Conservation (phyloP, 805 yeast species). For the Scheffersomyces lignosus region DNA sequence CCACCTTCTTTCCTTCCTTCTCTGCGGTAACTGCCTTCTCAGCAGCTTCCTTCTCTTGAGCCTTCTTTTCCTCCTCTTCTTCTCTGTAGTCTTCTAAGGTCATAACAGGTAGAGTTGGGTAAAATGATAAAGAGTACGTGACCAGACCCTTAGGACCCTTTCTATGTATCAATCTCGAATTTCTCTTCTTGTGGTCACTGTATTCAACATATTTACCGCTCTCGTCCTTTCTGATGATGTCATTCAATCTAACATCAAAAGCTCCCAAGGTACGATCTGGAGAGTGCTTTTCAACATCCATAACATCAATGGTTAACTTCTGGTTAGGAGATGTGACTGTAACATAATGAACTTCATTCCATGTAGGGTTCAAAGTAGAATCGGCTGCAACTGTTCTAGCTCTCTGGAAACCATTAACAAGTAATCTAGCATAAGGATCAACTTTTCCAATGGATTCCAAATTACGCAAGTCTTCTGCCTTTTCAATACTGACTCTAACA, state of each 20-base stretch:
- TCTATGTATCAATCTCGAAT: slow-evolving; percentile 64
- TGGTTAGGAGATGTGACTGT: slow-evolving; percentile 84
- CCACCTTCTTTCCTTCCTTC: slow-evolving; percentile 35
- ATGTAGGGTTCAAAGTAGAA: slow-evolving; percentile 74
- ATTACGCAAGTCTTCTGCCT: slow-evolving; percentile 75
- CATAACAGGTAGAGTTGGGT: slow-evolving; percentile 78
- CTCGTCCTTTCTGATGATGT: slow-evolving; percentile 69
- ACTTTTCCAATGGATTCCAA: slow-evolving; percentile 86
- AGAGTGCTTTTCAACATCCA: slow-evolving; percentile 83
- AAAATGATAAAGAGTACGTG: slow-evolving; percentile 74
- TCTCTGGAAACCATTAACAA: slow-evolving; percentile 73
- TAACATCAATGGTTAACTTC: slow-evolving; percentile 77
- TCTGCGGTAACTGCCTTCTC: slow-evolving; percentile 31
- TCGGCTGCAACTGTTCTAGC: slow-evolving; percentile 73
- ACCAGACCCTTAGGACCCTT: slow-evolving; percentile 85
- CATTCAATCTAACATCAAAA: slow-evolving; percentile 66
- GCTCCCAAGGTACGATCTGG: slow-evolving; percentile 87
- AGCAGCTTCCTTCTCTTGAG: slow-evolving; percentile 24
- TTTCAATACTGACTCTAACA: slow-evolving; percentile 67
- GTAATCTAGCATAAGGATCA: slow-evolving; percentile 85
- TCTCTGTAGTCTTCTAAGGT: slow-evolving; percentile 71
- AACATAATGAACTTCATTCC: slow-evolving; percentile 80
- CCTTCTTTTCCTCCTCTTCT: slow-evolving; percentile 34
- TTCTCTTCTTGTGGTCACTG: slow-evolving; percentile 54
- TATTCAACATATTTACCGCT: slow-evolving; percentile 58